Evolutionary conservation across 768 basidiomycete genomes (phyloP), one percentile per base, ranked within the genome.

Genomic region (Termitomyces sp.): DNA sequence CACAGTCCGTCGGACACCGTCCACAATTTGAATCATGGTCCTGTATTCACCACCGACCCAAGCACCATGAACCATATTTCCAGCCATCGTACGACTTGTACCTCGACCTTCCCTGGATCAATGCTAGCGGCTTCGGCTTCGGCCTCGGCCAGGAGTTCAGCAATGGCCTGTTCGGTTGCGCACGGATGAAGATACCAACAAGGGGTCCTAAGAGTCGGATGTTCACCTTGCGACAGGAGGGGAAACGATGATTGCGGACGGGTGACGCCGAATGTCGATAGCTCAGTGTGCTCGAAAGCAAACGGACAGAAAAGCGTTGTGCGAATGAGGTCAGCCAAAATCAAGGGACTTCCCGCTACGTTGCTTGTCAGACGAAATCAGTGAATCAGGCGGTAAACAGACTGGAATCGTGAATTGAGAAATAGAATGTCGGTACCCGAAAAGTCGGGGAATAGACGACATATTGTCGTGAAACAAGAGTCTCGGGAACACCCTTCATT

Each of bases 111-210:
- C 12, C 3, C 41, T 14, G 11, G 25, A 28, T 28, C 11, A 2
- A n/a, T 7, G 14, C 25, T 35, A n/a, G 37, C 17, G 12, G 35
- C 59, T 16, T 67, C 17, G 12, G 35, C 59, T 16, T 67, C 66
- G 11, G 75, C 68, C 59, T 84, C 88, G 21, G 64, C 61, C 70
- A 93, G 67, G 21, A 96, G 72, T 70, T 95, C 93, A 23, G 73
- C 72, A 1, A 96, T 81, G 1, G 84, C 81, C 34, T 69, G 70
- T 10, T 78, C 77, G 3, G 86, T 89, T 67, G 90, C 85, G 67
- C 94, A 96, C 10, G 94, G 94, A 67, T 96, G 94, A 39, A 96
- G 73, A 64, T 86, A 91, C 91, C 91, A 96, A 54, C 83, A 85
- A 9, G 86, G 85, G 2, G 74, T 82, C 21, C 84, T 86, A 30